phyloP scores from a whole-genome alignment of 176 grass and related monocot species.

The Oryza nivara region DNA sequence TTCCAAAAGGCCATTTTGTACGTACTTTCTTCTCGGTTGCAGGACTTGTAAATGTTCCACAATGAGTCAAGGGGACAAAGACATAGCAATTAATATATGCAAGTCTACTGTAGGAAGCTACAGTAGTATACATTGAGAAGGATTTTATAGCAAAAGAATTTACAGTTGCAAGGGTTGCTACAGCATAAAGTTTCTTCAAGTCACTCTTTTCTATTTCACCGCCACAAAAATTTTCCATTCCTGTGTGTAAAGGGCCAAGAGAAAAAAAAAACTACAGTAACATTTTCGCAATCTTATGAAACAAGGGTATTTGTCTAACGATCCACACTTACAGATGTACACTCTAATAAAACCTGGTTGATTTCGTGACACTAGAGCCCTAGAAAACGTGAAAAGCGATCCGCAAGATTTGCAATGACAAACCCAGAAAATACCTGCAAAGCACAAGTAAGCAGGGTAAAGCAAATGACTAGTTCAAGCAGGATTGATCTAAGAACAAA shows the following conservation, averaged over 20 bases:
- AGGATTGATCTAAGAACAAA: not conserved
- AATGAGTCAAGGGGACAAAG: not conserved
- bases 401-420: constrained; percentile 81
- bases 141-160: constrained; percentile 36
- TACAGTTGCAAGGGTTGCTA: constrained; percentile 50
- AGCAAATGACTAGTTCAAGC: constrained; percentile 12
- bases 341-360: not conserved
- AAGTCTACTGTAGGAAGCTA: not conserved
- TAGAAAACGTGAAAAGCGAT: constrained; percentile 67
- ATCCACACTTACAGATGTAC: constrained; percentile 31
- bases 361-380: constrained; percentile 59
- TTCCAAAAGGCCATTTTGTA: not conserved
- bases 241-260: constrained; percentile 5
- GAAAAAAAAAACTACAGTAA: not conserved
- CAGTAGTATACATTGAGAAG: constrained; percentile 8
- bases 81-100: not conserved
- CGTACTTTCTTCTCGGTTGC: not conserved
- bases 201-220: constrained; percentile 32
- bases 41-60: not conserved
- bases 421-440: constrained; percentile 96
- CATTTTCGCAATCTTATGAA: not conserved
- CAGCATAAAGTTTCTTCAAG: constrained; percentile 10
- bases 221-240: constrained; percentile 44
- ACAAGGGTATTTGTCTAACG: constrained; percentile 29
- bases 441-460: constrained; percentile 9